phyloP scores from a whole-genome alignment of 2,329 filamentous ascomycete species.

The Dactylella cylindrospora region DNA sequence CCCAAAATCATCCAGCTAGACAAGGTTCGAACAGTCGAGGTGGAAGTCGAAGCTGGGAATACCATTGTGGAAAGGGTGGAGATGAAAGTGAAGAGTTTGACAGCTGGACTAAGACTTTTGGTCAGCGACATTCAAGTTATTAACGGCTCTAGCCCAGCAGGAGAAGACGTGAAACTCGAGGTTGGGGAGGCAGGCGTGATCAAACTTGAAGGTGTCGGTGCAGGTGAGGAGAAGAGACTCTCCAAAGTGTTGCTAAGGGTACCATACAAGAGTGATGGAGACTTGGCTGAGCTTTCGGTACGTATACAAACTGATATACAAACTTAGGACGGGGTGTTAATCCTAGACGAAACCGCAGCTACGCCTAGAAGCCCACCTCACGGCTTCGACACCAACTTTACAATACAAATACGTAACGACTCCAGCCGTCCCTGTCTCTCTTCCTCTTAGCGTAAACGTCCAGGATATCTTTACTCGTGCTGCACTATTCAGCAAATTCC shows the following conservation, averaged over 20 bases:
- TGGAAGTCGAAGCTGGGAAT: slow-evolving; percentile 72
- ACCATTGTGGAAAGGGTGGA: slow-evolving; percentile 66
- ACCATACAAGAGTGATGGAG: slow-evolving; percentile 38
- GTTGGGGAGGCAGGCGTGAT: slow-evolving; percentile 42
- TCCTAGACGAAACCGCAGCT: slow-evolving; percentile 63
- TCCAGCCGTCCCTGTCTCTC: slow-evolving; percentile 63
- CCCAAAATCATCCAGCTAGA: slow-evolving; percentile 77
- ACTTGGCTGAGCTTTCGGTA: slow-evolving; percentile 73
- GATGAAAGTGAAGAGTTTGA: slow-evolving; percentile 64
- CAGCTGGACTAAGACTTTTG: slow-evolving; percentile 65
- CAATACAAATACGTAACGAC: slow-evolving; percentile 35
- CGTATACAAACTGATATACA: slow-evolving; percentile 74
- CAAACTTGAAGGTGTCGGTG: slow-evolving; percentile 25
- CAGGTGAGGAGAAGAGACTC: slow-evolving; percentile 46
- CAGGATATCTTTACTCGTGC: slow-evolving; percentile 90
- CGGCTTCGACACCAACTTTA: neutral
- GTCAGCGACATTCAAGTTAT: slow-evolving; percentile 62
- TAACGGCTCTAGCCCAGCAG: slow-evolving; percentile 53
- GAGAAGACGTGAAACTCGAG: slow-evolving; percentile 49
- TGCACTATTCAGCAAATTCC: slow-evolving; percentile 83
- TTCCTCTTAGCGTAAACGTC: slow-evolving; percentile 91
- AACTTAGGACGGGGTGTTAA: slow-evolving; percentile 66
- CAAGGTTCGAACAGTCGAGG: slow-evolving; percentile 72
- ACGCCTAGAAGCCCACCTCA: slow-evolving; percentile 46
- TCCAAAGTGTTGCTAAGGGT: slow-evolving; percentile 48